Percentiles rank a stretch among this genome's conserved stretches.
Evolutionary conservation across 2,329 filamentous ascomycete species (phyloP).

Genomic region (Fusarium penzigii): DNA sequence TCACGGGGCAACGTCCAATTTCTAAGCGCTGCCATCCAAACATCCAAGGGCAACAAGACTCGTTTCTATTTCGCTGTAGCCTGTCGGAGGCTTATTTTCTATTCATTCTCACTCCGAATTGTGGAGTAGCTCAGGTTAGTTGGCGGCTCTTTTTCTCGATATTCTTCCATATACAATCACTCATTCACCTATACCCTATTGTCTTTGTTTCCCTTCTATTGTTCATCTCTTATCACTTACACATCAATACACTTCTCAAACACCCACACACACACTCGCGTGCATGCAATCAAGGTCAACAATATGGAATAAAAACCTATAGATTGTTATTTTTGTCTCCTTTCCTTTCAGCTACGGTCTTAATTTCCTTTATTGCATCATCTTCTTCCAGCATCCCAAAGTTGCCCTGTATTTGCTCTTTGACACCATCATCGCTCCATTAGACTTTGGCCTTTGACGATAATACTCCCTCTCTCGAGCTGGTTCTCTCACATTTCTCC

Average conservation of each 20-base stretch:
- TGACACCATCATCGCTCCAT: too few species aligned
- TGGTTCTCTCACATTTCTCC: neutral
- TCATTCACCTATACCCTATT: conserved; percentile 26
- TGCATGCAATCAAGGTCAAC: conserved; percentile 8
- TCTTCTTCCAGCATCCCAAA: conserved; percentile 13
- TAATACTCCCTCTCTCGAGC: too few species aligned
- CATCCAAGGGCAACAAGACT: conserved; percentile 12
- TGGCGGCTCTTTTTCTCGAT: conserved; percentile 5
- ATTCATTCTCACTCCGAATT: conserved; percentile 22
- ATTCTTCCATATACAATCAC: conserved; percentile 7
- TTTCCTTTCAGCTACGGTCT: conserved; percentile 16
- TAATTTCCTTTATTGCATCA: conserved; percentile 15
- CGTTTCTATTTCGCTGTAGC: conserved; percentile 17
- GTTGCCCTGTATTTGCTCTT: neutral
- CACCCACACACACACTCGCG: conserved; percentile 14
- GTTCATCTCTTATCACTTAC: conserved; percentile 17
- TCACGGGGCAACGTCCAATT: conserved; percentile 7
- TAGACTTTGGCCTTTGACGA: too few species aligned
- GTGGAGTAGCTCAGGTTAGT: conserved; percentile 28
- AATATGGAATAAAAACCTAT: conserved; percentile 30
- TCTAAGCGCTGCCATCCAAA: conserved; percentile 29
- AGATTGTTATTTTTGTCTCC: conserved; percentile 21
- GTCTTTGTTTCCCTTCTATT: conserved; percentile 20
- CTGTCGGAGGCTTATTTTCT: conserved; percentile 6
- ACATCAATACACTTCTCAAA: conserved; percentile 9